A percentile compares a stretch with the other conserved stretches of the same genome.
Conservation (phyloP, 129 eudicot species). For the Dittrichia graveolens region DNA sequence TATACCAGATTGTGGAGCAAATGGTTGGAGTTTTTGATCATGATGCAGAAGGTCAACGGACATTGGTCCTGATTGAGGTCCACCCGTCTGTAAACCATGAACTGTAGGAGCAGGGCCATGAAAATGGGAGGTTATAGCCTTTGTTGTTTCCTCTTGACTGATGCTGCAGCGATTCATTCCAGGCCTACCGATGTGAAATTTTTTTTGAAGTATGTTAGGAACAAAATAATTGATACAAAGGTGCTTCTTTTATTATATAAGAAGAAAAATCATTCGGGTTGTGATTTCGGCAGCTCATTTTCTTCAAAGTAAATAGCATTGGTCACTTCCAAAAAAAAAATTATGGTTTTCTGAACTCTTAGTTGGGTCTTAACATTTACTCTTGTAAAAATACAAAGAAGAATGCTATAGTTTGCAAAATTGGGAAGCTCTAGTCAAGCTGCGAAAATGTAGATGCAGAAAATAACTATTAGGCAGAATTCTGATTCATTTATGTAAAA, state of each 20-base stretch:
- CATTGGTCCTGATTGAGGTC: constrained; percentile 39
- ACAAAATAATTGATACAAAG: neutral
- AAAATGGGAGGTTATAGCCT: constrained; percentile 64
- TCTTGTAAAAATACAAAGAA: no score
- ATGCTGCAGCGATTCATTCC: constrained; percentile 83
- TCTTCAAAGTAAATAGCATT: neutral
- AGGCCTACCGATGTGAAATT: constrained; percentile 60
- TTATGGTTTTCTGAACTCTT: no score
- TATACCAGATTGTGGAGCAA: constrained; percentile 44
- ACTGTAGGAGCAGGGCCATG: constrained; percentile 43
- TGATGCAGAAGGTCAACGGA: constrained; percentile 39
- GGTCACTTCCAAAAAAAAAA: neutral
- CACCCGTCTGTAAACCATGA: constrained; percentile 38
- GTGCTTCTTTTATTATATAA: neutral
- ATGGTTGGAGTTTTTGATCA: constrained; percentile 47
- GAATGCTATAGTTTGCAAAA: no score
- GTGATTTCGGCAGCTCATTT: neutral
- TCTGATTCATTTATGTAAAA: neutral
- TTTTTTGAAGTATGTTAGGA: constrained; percentile 7
- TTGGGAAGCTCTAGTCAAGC: no score
- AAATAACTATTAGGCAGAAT: no score
- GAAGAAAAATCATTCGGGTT: neutral
- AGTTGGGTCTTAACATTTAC: no score
- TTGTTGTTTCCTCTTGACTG: constrained; percentile 75
- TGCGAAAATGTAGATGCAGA: no score